Base-by-base conservation (phyloP, 23 red algal genomes). In the Porphyridium purpureum region DNA sequence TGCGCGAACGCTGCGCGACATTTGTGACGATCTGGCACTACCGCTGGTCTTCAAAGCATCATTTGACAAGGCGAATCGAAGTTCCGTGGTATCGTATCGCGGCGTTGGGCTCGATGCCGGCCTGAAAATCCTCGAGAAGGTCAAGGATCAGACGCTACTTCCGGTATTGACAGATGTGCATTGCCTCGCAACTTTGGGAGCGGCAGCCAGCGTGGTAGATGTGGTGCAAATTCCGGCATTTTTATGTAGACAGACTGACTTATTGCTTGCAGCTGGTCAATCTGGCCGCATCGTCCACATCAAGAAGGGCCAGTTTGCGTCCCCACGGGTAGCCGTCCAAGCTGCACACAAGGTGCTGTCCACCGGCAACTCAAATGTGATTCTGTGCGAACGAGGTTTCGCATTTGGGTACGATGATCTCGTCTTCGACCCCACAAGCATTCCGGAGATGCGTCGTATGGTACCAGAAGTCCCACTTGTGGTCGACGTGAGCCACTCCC, bases 291-390 rank as follows among this genome's bases (percentile, higher is more conserved):
- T 44, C 11, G 38, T 44, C 11, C 11, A 11, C 11, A 44, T 44
- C 38, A 44, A 44, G 38, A 44, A 44, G 38, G 38, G 38, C 11
- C 38, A 44, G 17, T 44, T 44, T 44, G 38, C 38, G 11, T 44
- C 38, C 11, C 11, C 38, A 17, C 11, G 17, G 17, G 38, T 44
- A 11, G 17, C 17, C 11, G 11, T 11, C 11, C 11, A 17, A 44
- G 38, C 38, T 44, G 38, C 17, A 17, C 11, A 11, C 11, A 44
- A 44, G 38, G 11, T 44, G 11, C 38, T 11, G 11, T 11, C 17
- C 11, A 17, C 17, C 17, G 38, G 38, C 17, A 17, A 17, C 11
- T 11, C 11, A 11, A 44, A 11, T 11, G 38, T 17, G 38, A 44
- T 44, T 44, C 11, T 44, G 11, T 44, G 38, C 17, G 38, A 44